Conservation (phyloP, 2,329 filamentous ascomycete species). For the Trichophyton simii region DNA sequence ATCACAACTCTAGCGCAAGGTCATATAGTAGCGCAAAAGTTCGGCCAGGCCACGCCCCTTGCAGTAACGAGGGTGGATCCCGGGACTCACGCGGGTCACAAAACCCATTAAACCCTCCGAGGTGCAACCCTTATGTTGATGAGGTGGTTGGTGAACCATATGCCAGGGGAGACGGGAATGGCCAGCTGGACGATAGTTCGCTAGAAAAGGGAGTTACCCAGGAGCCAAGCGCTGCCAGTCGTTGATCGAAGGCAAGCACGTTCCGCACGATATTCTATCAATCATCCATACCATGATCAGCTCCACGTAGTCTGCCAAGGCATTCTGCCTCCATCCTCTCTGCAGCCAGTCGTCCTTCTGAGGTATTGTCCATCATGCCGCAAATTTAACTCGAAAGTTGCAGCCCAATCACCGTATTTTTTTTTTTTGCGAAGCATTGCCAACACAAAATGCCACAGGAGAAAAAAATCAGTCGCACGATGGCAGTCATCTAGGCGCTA, state of each 20-base stretch:
- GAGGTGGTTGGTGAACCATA: not conserved
- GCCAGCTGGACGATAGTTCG: not conserved
- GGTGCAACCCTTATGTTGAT: not conserved
- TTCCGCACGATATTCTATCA: too few species aligned
- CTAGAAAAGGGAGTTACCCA: not conserved
- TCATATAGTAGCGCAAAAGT: not conserved
- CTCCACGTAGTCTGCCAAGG: not conserved
- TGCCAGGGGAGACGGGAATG: not conserved
- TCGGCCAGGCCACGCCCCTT: not conserved
- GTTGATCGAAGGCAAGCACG: not conserved
- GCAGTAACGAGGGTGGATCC: not conserved
- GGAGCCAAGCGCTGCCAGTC: not conserved
- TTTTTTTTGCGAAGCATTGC: constrained; percentile 14
- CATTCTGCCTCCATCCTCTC: not conserved
- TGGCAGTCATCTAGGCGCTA: not conserved
- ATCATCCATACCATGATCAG: too few species aligned
- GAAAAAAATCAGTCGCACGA: constrained; percentile 3
- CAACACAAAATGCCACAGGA: constrained; percentile 16
- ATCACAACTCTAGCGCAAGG: not conserved
- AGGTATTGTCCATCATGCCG: not conserved
- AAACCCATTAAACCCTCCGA: not conserved
- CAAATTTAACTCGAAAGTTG: not conserved
- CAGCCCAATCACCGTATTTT: constrained; percentile 10
- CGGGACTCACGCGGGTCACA: not conserved
- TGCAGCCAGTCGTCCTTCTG: not conserved